Conservation (phyloP, 805 yeast species). For the Candida ponderosae region DNA sequence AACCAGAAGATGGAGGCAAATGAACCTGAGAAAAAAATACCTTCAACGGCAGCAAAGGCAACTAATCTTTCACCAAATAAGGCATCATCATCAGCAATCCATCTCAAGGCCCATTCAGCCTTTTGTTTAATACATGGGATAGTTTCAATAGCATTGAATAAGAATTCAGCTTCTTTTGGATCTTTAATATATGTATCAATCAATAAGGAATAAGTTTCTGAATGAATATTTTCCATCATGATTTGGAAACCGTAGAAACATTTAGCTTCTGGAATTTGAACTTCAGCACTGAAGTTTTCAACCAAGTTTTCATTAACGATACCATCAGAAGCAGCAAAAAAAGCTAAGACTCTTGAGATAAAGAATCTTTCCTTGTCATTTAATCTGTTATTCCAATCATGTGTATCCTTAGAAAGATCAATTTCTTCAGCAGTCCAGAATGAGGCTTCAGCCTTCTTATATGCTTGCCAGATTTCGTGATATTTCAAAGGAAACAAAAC, state of each 20-base stretch:
- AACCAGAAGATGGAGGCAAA: constrained; percentile 98
- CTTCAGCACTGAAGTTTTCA: constrained; percentile 96
- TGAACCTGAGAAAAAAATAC: constrained; percentile 97
- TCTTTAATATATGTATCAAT: constrained; percentile 95
- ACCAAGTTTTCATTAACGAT: constrained; percentile 96
- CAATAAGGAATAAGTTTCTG: constrained; percentile 92
- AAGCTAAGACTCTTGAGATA: constrained; percentile 88
- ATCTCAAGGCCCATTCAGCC: constrained; percentile 98
- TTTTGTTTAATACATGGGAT: constrained; percentile 95
- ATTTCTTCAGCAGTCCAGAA: constrained; percentile 99
- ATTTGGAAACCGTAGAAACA: constrained; percentile 99
- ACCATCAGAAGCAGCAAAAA: constrained; percentile 98
- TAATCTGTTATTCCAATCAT: constrained; percentile 88
- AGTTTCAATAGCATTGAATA: constrained; percentile 93
- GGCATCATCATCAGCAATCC: constrained; percentile 87
- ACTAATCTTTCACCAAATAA: constrained; percentile 92
- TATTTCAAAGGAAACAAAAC: constrained; percentile 94
- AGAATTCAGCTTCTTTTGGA: constrained; percentile 82
- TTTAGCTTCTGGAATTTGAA: constrained; percentile 95
- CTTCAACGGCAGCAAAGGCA: constrained; percentile 98
- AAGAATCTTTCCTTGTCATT: constrained; percentile 90
- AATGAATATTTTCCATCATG: constrained; percentile 98
- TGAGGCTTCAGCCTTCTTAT: constrained; percentile 98
- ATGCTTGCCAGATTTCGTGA: constrained; percentile 98
- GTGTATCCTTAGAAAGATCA: constrained; percentile 83